phyloP scores from a whole-genome alignment of 495 filamentous ascomycete species.

The Thermochaetoides thermophila region DNA sequence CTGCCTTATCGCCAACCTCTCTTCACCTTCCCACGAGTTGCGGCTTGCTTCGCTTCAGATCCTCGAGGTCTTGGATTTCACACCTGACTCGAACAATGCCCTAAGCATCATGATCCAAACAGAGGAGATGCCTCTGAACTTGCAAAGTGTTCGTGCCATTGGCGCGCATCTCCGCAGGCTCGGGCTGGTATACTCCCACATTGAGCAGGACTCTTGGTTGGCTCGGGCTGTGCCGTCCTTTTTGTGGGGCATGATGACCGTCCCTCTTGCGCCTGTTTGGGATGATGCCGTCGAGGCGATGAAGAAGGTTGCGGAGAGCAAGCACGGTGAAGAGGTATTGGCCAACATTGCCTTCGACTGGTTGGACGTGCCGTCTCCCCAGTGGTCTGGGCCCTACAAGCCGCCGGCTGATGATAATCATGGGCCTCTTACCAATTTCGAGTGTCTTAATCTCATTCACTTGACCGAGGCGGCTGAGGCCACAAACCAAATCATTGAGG shows the following conservation, averaged over 20 bases:
- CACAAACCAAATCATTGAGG: conserved; percentile 23
- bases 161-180: conserved; percentile 78
- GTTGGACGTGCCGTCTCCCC: conserved; percentile 46
- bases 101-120: conserved; percentile 47
- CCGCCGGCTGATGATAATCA: conserved; percentile 11
- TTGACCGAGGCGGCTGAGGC: conserved; percentile 33
- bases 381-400: conserved; percentile 24
- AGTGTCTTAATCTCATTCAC: conserved; percentile 59
- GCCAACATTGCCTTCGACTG: conserved; percentile 63
- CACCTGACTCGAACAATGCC: conserved; percentile 23
- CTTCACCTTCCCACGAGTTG: conserved; percentile 53
- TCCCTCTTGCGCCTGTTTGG: conserved; percentile 69
- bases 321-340: conserved; percentile 57
- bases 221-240: conserved; percentile 59
- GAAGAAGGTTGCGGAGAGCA: conserved; percentile 55
- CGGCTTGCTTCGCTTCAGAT: conserved; percentile 57
- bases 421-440: conserved; percentile 46
- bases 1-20: conserved; percentile 54
- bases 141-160: conserved; percentile 59
- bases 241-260: conserved; percentile 78
- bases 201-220: conserved; percentile 46
- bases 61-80: conserved; percentile 34
- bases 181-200: conserved; percentile 41
- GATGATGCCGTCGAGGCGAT: conserved; percentile 65
- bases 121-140: conserved; percentile 59